These are phyloP conservation scores for Microbotryum saponariae DNA, from an alignment of 1,284 basidiomycete species.

Conservation along the genomic window DNA sequence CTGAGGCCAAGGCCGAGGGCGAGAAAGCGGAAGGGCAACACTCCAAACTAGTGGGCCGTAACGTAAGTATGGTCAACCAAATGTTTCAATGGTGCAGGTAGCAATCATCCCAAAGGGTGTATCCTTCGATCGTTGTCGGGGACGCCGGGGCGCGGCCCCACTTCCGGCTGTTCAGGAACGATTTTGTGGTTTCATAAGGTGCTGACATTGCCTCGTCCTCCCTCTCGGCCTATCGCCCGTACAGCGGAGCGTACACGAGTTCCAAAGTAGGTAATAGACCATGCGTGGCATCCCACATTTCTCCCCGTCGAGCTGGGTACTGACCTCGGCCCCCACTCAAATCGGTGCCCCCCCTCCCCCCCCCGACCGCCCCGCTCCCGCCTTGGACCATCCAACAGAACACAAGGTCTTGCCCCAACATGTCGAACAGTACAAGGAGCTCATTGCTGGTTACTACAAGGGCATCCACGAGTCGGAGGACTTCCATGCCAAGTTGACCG, in stretches of 20 bases:
- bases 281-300: accelerated
- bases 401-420: conserved; percentile 75
- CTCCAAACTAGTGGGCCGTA: conserved; percentile 76
- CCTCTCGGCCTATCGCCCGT: background rate
- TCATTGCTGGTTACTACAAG: conserved; percentile 62
- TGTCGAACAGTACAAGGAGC: conserved; percentile 66
- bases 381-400: conserved; percentile 44
- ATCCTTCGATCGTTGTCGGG: background rate
- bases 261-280: conserved; percentile 59
- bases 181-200: too few species aligned
- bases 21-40: conserved; percentile 69
- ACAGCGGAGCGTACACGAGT: conserved; percentile 57
- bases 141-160: background rate
- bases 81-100: conserved; percentile 47
- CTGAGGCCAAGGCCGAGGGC: conserved; percentile 72
- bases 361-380: background rate
- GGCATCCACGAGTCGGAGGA: conserved; percentile 63
- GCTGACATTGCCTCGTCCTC: background rate
- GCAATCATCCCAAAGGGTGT: too few species aligned
- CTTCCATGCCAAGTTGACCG: conserved; percentile 74
- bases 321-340: background rate
- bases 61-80: conserved; percentile 5
- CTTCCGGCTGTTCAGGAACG: too few species aligned
- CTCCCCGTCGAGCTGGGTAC: background rate
- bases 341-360: background rate